These are phyloP conservation scores for Taphrina wiesneri DNA, from an alignment of 1,139 yeast species.

Conservation along the genomic window DNA sequence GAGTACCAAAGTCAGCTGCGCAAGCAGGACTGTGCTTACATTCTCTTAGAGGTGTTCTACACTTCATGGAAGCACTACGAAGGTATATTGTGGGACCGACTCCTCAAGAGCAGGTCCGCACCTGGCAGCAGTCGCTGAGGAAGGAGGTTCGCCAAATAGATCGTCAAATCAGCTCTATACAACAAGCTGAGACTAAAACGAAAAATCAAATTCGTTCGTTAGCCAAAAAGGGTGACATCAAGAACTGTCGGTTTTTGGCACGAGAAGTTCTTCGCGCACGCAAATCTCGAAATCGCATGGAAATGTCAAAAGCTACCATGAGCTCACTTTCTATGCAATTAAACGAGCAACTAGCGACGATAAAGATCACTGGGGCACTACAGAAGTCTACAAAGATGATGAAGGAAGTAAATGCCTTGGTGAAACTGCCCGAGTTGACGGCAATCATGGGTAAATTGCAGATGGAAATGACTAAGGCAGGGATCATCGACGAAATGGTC, in stretches of 20 bases:
- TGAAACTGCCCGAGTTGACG: conserved; percentile 75
- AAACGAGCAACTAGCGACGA: conserved; percentile 87
- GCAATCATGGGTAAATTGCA: conserved; percentile 84
- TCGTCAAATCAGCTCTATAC: conserved; percentile 63
- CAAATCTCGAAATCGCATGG: conserved; percentile 71
- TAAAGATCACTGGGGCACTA: conserved; percentile 79
- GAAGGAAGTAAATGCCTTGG: conserved; percentile 82
- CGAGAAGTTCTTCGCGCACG: conserved; percentile 74
- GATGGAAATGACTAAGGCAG: conserved; percentile 75
- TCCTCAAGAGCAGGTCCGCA: conserved; percentile 48
- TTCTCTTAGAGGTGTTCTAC: too few relatives aligned
- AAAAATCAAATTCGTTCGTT: conserved; percentile 70
- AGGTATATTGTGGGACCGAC: conserved; percentile 34
- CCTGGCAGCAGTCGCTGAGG: conserved; percentile 76
- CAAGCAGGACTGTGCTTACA: not conserved
- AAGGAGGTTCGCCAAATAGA: conserved; percentile 84
- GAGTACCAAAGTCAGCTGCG: not conserved
- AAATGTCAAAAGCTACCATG: conserved; percentile 79
- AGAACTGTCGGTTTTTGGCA: conserved; percentile 76
- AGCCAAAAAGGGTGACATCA: conserved; percentile 75
- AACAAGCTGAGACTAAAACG: conserved; percentile 61
- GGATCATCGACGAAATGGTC: conserved; percentile 93
- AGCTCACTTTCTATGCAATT: conserved; percentile 85
- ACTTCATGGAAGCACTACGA: conserved; percentile 35
- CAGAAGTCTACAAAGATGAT: conserved; percentile 75